Evolutionary conservation across 2,329 filamentous ascomycete species (phyloP), one percentile per base, ranked within the genome.

Genomic region (Botrytis medusae): DNA sequence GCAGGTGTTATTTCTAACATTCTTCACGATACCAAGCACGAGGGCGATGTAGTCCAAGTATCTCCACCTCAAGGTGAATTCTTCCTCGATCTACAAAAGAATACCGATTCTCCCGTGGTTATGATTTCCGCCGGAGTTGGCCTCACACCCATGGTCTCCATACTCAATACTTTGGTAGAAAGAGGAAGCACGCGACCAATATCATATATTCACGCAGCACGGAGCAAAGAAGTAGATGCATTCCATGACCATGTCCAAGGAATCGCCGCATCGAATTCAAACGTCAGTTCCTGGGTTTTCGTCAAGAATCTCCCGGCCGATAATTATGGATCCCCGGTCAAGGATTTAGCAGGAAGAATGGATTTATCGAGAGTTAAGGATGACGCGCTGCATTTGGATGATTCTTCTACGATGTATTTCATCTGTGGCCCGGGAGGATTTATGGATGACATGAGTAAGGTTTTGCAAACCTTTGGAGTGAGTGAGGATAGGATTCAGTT

Each of bases 111-210:
- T 25, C 91, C 91, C 8, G 81, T 92, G 0, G 90, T 92, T 2
- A 84, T 93, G 61, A 84, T 93, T 64, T 91, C 90, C 0, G 90
- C 89, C 1, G 91, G 91, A 32, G 90, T 93, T 8, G 91, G 91
- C 34, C 84, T 91, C 69, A 92, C 91, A 10, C 90, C 90, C 44
- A 84, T 93, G 82, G 83, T 90, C 74, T 85, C 89, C 60, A 93
- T 93, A 72, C 84, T 93, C 74, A 88, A 91, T 79, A 84, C 85
- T 9, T 81, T 90, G 10, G 72, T 79, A 44, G 75, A 81, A 10
- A 78, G 77, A 2, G 74, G 77, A 22, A 81, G 82, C 1, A 76
- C 78, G 34, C 82, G 88, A 67, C 86, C 85, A 12, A 84, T 93
- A 51, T 87, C 86, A 18, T 92, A 90, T 86, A 84, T 92, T 72